Evolutionary conservation across 345 rosid species (phyloP).

Genomic region (Turritis glabra): DNA sequence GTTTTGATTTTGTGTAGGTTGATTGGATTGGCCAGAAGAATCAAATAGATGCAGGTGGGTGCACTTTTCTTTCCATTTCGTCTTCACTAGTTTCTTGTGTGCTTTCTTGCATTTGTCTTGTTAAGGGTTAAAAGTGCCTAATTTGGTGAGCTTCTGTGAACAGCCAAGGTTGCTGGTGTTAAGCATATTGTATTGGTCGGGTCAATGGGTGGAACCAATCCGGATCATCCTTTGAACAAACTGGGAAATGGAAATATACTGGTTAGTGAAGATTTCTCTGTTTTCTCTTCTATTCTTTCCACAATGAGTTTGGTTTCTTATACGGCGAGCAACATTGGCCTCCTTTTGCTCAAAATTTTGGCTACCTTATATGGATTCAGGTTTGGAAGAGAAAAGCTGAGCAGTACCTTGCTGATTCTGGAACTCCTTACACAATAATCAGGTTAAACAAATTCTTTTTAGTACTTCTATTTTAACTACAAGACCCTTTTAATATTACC

Average conservation of each 20-base stretch:
- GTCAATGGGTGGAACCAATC: slow-evolving; percentile 87
- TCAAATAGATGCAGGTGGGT: slow-evolving; percentile 77
- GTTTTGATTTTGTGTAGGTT: slow-evolving; percentile 44
- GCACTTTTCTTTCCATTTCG: slow-evolving; percentile 2
- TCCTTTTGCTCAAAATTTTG: background rate
- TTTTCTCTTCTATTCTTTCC: background rate
- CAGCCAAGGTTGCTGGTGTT: slow-evolving; percentile 83
- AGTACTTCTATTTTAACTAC: background rate
- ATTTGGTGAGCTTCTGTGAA: slow-evolving; percentile 17
- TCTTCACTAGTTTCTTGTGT: background rate
- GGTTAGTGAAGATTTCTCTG: slow-evolving; percentile 44
- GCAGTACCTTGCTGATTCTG: slow-evolving; percentile 85
- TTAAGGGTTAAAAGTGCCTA: background rate
- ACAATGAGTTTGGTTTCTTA: slow-evolving; percentile 10
- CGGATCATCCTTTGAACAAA: slow-evolving; percentile 71
- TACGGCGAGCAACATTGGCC: background rate
- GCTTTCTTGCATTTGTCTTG: background rate
- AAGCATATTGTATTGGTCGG: slow-evolving; percentile 92
- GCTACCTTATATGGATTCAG: slow-evolving; percentile 33
- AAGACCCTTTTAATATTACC: background rate
- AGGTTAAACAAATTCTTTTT: slow-evolving; percentile 42
- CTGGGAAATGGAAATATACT: slow-evolving; percentile 81
- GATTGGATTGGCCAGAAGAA: slow-evolving; percentile 95
- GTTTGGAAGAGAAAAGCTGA: slow-evolving; percentile 96
- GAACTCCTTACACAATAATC: slow-evolving; percentile 84